Evolutionary conservation across 495 filamentous ascomycete species (phyloP), one percentile per base, ranked within the genome.

Genomic region (Penicillium ochrochloron): DNA sequence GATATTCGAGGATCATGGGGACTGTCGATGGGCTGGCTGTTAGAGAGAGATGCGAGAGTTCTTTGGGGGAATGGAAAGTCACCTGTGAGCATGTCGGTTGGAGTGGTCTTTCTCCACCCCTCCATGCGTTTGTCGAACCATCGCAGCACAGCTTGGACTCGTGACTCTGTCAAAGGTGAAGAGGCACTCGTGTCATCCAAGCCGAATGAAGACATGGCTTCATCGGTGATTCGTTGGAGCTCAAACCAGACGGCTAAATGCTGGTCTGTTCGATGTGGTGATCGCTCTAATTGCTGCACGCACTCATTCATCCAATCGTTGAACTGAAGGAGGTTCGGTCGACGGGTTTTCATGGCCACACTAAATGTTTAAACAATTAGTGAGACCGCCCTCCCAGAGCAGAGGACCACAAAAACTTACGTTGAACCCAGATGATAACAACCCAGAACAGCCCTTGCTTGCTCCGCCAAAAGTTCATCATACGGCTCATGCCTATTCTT

Each of bases 281-380:
- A 77, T 41, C 60, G 63, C 53, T 77, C 74, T 9, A 85, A 57
- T 42, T 76, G 70, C 6, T 73, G 73, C 7, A 83, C 62, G 66
- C 78, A 86, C 51, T 86, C 82, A 2, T 65, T 64, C 62, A 83
- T 75, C 76, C 82, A 84, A 57, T 78, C 75, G 39, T 78, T 83
- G 56, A 75, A 82, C n/a, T 79, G 71, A 0, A 85, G 78, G 68
- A 84, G 68, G 66, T 82, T 83, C 10, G 82, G 82, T 35, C 82
- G 74, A 21, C 83, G 76, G 35, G 80, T 77, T 66, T 78, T 82
- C 77, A 86, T 80, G 14, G 82, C 78, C 23, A 85, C 81, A 41
- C 82, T 82, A 54, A 42, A 25, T 2, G 10, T 23, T 17, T 11
- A 23, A 21, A 54, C 70, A 67, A 69, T 59, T 50, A 52, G 39